Percentiles rank a stretch among this genome's conserved stretches.
These are phyloP conservation scores for Ophiocordyceps camponoti-rufipedis DNA, from an alignment of 2,329 filamentous ascomycete genomes.

Conservation along the genomic window DNA sequence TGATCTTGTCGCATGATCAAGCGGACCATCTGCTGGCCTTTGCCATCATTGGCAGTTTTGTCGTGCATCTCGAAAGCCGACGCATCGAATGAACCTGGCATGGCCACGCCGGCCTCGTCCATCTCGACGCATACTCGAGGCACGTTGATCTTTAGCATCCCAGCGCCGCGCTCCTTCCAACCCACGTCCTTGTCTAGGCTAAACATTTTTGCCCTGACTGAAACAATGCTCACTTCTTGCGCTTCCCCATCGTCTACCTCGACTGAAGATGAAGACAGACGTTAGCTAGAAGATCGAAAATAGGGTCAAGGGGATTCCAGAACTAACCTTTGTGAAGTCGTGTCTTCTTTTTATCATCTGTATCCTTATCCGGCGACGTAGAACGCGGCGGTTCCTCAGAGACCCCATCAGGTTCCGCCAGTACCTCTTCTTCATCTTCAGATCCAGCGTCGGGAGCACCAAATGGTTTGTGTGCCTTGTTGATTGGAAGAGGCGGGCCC, in stretches of 20 bases:
- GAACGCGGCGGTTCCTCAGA: conserved; percentile 27
- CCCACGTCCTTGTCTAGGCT: conserved; percentile 51
- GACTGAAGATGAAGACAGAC: conserved; percentile 21
- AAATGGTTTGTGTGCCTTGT: conserved; percentile 54
- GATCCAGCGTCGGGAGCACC: conserved; percentile 54
- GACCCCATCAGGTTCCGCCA: conserved; percentile 20
- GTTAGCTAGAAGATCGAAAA: not conserved
- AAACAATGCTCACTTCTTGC: conserved; percentile 57
- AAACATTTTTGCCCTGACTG: conserved; percentile 71
- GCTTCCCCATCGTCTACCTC: conserved; percentile 73
- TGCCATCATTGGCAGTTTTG: conserved; percentile 10
- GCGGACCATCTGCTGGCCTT: conserved; percentile 36
- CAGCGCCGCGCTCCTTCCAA: conserved; percentile 82
- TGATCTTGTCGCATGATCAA: conserved; percentile 86
- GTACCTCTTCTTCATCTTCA: conserved; percentile 25
- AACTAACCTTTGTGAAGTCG: conserved; percentile 51
- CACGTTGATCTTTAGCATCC: conserved; percentile 71
- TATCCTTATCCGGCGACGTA: conserved; percentile 31
- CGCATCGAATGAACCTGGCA: conserved; percentile 36
- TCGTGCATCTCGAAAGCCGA: conserved; percentile 30
- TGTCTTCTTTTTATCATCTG: conserved; percentile 45
- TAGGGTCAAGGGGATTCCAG: not conserved
- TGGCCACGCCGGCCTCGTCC: conserved; percentile 29
- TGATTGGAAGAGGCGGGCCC: conserved; percentile 25
- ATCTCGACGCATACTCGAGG: conserved; percentile 37